Conservation (phyloP, 2,329 filamentous ascomycete species). For the Rhinocladiella mackenziei region DNA sequence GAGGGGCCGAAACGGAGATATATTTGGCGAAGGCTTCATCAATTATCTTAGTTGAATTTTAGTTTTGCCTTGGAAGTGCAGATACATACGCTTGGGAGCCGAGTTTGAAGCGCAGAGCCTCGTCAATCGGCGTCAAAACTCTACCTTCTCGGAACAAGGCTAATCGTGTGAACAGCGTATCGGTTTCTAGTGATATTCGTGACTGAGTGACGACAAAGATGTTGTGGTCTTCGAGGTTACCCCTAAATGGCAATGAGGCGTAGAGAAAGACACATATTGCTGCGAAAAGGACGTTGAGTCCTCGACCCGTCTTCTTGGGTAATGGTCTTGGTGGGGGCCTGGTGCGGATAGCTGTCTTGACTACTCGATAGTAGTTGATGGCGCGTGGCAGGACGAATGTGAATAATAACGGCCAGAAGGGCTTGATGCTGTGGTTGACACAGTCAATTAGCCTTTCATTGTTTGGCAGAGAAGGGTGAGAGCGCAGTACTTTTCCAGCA, state of each 20-base stretch:
- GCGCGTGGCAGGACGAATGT: conserved; percentile 29
- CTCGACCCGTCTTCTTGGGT: conserved; percentile 35
- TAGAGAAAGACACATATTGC: conserved; percentile 52
- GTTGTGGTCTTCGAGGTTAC: conserved; percentile 54
- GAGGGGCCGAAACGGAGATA: conserved; percentile 80
- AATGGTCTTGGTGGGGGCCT: conserved; percentile 39
- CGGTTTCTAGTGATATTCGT: conserved; percentile 77
- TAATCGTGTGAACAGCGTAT: conserved; percentile 78
- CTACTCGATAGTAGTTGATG: conserved; percentile 24
- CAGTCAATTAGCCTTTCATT: neutral
- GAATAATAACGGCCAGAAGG: conserved; percentile 30
- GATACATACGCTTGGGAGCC: conserved; percentile 66
- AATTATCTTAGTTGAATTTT: too few species aligned
- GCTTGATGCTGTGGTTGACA: conserved; percentile 25
- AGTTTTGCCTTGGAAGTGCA: too few species aligned
- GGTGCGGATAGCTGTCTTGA: conserved; percentile 27
- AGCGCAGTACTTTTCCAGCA: neutral
- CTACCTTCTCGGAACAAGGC: conserved; percentile 40
- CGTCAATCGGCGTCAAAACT: conserved; percentile 53
- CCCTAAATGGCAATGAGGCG: conserved; percentile 47
- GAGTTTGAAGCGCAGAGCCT: conserved; percentile 63
- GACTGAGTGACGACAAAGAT: conserved; percentile 74
- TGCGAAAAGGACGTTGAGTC: conserved; percentile 51
- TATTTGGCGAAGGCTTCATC: conserved; percentile 50
- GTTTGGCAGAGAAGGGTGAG: neutral